Evolutionary conservation across 2,329 filamentous ascomycete genomes (phyloP), one percentile per base, ranked within the genome.

Genomic region (Paradendryphiella salina): DNA sequence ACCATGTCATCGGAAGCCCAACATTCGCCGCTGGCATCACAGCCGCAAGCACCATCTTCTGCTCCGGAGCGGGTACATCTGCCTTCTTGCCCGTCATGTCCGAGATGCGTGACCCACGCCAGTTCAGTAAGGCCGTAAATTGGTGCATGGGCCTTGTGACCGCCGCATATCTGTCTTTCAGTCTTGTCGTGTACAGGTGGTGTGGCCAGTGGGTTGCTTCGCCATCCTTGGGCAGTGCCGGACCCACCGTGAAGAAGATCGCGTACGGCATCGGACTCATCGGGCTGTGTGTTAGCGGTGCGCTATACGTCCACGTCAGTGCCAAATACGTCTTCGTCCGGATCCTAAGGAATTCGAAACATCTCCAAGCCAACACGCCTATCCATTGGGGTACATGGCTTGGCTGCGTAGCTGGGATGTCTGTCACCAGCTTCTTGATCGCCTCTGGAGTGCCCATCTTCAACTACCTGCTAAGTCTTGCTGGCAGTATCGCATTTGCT

Each of bases 21-120:
- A 78, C 74, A 15, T 87, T 87, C 62, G 78, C 80, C 0, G 79
- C 77, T 1, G 84, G 81, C 6, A 84, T 86, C 59, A 80, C 79
- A 0, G 81, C 83, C 3, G 57, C 32, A 0, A 76, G 77, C 1
- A 84, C 81, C 2, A 85, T 87, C 54, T 84, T 86, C 69, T 79
- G 81, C 49, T 82, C 82, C 2, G 79, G 77, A 5, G 80, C 83
- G 0, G 82, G 80, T 14, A 85, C 83, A 0, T 81, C 79, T 0
- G 82, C 82, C 1, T 87, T 86, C 61, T 71, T 87, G 1, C 82
- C 83, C 4, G 82, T 87, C 50, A 86, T 87, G 45, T 82, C 80
- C 0, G 85, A 87, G 71, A 87, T 87, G 83, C 75, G 54, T 21
- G 75, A 77, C 23, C 84, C 84, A 0, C 75, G 74, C 15, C 81